These are phyloP conservation scores for Globisporangium spinosum DNA, from an alignment of 352 stramenopile genomes.

Conservation along the genomic window DNA sequence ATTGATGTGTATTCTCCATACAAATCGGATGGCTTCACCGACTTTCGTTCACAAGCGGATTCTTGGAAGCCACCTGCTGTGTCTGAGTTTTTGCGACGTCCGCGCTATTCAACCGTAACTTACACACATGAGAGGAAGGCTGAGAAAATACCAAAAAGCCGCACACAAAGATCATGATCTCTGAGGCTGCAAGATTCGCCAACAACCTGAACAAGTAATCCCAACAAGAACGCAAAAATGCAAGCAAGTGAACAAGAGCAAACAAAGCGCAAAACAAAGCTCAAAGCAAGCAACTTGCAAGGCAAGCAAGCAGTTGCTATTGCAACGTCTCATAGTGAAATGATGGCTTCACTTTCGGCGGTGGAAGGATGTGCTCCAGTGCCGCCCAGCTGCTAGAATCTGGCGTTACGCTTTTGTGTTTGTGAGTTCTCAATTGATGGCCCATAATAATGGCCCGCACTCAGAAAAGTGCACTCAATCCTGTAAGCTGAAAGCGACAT, in stretches of 20 bases:
- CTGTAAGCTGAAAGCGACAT: neutral
- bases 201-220: neutral
- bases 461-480: no score
- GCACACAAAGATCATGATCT: neutral
- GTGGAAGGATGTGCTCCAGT: neutral
- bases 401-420: neutral
- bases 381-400: conserved; percentile 2
- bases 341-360: neutral
- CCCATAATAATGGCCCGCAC: neutral
- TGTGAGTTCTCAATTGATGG: neutral
- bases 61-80: conserved; percentile 2
- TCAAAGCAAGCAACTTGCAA: neutral
- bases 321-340: neutral
- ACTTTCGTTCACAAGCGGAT: neutral
- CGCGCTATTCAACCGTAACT: neutral
- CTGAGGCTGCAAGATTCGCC: neutral
- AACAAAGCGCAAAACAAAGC: neutral
- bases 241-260: conserved; percentile 1
- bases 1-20: neutral
- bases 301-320: neutral
- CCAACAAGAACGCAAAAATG: neutral
- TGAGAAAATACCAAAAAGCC: neutral
- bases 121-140: neutral
- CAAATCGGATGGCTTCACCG: neutral
- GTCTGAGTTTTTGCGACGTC: neutral